Evolutionary conservation across 1,139 yeast species (phyloP).

Genomic region (Candida gigantensis): DNA sequence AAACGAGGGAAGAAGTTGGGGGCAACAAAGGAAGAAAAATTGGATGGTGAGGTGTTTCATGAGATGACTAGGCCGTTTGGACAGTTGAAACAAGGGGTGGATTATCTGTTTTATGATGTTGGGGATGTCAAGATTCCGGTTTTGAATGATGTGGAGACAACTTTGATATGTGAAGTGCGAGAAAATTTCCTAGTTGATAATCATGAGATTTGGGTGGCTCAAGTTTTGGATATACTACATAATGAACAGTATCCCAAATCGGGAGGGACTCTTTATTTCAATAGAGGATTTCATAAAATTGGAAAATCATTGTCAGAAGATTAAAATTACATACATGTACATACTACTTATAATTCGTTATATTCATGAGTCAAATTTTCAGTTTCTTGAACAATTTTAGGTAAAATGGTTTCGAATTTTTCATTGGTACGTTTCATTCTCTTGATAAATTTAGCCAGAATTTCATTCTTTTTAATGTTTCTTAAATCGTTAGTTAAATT

Average conservation of each 20-base stretch:
- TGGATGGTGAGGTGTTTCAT: constrained; percentile 44
- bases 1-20: constrained; percentile 21
- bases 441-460: constrained; percentile 29
- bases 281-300: constrained; percentile 59
- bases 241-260: constrained; percentile 21
- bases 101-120: constrained; percentile 17
- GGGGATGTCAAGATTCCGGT: constrained; percentile 53
- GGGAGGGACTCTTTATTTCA: constrained; percentile 69
- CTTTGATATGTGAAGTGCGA: constrained; percentile 62
- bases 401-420: constrained; percentile 40
- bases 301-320: constrained; percentile 39
- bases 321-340: constrained; percentile 2
- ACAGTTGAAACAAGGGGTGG: constrained; percentile 18
- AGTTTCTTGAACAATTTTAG: constrained; percentile 29
- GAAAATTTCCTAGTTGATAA: constrained; percentile 63
- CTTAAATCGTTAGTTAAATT: constrained; percentile 31
- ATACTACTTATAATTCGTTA: constrained; percentile 11
- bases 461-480: constrained; percentile 29
- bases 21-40: constrained; percentile 18
- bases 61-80: constrained; percentile 56
- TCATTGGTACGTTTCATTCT: constrained; percentile 36
- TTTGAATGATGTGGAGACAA: constrained; percentile 57
- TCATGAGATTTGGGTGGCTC: constrained; percentile 87
- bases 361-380: constrained; percentile 16
- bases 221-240: constrained; percentile 52